A percentile compares a stretch with the other conserved stretches of the same genome.
Conservation (phyloP, 208 protist genomes). For the Acanthamoeba sp. region DNA sequence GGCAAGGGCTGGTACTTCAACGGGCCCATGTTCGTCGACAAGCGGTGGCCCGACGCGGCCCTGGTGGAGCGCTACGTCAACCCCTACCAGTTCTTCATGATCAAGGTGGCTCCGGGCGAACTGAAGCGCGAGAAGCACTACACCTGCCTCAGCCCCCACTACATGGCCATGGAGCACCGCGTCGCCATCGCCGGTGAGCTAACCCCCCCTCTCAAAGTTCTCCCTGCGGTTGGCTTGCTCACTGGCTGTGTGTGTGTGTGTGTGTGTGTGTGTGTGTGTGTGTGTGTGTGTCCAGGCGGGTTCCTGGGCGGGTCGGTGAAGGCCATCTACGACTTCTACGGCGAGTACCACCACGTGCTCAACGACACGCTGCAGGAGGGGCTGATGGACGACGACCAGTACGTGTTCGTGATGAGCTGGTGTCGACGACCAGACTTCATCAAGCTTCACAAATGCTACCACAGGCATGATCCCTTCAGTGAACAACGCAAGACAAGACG, state of each 20-base stretch:
- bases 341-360: slow-evolving; percentile 5
- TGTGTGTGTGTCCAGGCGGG: not conserved
- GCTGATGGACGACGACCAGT: slow-evolving; percentile 64
- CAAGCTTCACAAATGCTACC: slow-evolving; percentile 34
- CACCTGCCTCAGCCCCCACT: not conserved
- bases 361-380: slow-evolving; percentile 39
- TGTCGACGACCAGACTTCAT: slow-evolving; percentile 54
- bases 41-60: slow-evolving; percentile 12
- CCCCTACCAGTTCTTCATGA: slow-evolving; percentile 46
- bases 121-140: not conserved
- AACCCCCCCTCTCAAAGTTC: not conserved
- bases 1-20: slow-evolving; percentile 67
- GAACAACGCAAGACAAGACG: not conserved
- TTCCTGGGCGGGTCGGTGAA: slow-evolving; percentile 29
- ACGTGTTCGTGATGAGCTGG: slow-evolving; percentile 21
- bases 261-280: not conserved
- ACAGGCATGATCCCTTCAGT: not conserved
- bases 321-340: slow-evolving; percentile 26
- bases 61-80: slow-evolving; percentile 51
- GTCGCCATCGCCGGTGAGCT: slow-evolving; percentile 21
- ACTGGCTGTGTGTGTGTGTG: not conserved
- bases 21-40: not conserved
- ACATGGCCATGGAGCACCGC: slow-evolving; percentile 56
- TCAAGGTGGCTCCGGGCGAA: not conserved
- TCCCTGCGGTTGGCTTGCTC: not conserved